Conservation (phyloP, 768 basidiomycete genomes). For the Galerina sulciceps region DNA sequence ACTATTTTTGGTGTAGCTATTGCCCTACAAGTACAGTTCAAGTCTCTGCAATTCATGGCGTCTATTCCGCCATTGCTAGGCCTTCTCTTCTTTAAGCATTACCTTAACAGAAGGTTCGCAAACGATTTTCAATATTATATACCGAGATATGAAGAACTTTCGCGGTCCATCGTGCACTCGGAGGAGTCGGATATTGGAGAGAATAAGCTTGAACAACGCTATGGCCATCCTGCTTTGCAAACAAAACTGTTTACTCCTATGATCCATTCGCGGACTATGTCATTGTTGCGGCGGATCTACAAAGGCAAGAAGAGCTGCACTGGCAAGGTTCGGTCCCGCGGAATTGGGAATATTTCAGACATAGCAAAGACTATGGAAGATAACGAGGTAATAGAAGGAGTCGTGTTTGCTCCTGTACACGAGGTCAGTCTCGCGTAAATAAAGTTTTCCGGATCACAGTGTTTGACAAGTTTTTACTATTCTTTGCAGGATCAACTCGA, state of each 20-base stretch:
- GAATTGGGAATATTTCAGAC: constrained; percentile 7
- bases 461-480: constrained; percentile 1
- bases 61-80: constrained; percentile 74
- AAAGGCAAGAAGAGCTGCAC: constrained; percentile 43
- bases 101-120: constrained; percentile 62
- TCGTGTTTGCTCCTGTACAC: constrained; percentile 23
- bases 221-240: constrained; percentile 82
- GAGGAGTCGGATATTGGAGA: constrained; percentile 60
- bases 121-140: constrained; percentile 70
- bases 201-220: constrained; percentile 73
- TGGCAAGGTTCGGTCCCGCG: constrained; percentile 9
- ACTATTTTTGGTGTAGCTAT: constrained; percentile 52
- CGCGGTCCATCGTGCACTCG: constrained; percentile 62
- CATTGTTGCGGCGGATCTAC: constrained; percentile 63
- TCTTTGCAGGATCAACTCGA: constrained; percentile 49
- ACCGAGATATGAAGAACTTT: constrained; percentile 68
- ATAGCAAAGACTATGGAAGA: constrained; percentile 6
- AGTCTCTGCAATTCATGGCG: constrained; percentile 62
- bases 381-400: constrained; percentile 24
- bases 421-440: constrained; percentile 17
- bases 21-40: constrained; percentile 67
- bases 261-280: constrained; percentile 66
- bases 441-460: background rate
- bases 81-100: constrained; percentile 73
- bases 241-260: constrained; percentile 72